phyloP scores from a whole-genome alignment of 1,139 yeast genomes.

The Scheffersomyces quercinus region DNA sequence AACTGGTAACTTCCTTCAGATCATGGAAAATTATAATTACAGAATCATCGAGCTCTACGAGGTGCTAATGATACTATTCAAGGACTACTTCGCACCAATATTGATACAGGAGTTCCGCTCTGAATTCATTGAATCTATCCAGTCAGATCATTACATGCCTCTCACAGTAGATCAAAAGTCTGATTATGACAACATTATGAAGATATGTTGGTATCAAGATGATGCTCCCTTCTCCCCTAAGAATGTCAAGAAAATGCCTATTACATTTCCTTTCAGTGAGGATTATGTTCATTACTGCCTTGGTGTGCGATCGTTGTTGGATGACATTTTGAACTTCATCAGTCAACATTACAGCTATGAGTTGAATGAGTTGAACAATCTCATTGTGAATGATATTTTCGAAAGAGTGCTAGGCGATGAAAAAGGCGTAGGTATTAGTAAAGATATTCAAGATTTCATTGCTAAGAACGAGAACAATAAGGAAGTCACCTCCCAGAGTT shows the following conservation, averaged over 20 bases:
- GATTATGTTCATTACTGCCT: constrained; percentile 86
- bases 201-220: constrained; percentile 69
- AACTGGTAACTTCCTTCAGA: constrained; percentile 72
- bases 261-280: constrained; percentile 85
- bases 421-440: constrained; percentile 58
- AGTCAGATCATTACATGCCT: constrained; percentile 89
- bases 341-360: constrained; percentile 62
- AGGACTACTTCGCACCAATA: constrained; percentile 57
- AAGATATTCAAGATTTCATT: constrained; percentile 64
- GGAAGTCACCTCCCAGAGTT: constrained; percentile 87
- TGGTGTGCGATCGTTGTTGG: constrained; percentile 65
- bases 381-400: constrained; percentile 59
- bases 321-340: constrained; percentile 62
- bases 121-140: constrained; percentile 63
- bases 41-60: constrained; percentile 63
- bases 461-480: constrained; percentile 65
- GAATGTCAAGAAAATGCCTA: constrained; percentile 50
- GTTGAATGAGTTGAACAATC: constrained; percentile 43
- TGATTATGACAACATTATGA: constrained; percentile 63
- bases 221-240: constrained; percentile 47
- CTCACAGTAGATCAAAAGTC: constrained; percentile 61
- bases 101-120: constrained; percentile 57
- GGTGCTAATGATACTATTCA: constrained; percentile 59
- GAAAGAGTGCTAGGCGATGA: constrained; percentile 65
- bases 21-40: constrained; percentile 72